phyloP scores from a whole-genome alignment of 768 basidiomycete species.

The Tylopilus balloui region DNA sequence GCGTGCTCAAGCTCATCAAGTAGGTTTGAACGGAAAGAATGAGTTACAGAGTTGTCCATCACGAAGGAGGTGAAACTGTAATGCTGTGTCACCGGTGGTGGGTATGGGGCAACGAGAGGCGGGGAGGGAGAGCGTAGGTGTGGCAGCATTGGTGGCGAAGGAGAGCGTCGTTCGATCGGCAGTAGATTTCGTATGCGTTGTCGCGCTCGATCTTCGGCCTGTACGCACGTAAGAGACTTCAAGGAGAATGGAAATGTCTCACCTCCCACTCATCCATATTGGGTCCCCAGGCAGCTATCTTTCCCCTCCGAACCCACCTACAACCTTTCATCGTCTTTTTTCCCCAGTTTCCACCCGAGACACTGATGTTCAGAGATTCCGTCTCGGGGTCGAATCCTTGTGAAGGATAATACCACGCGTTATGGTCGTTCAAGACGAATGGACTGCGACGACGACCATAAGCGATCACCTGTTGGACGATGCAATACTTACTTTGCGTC shows the following conservation, averaged over 20 bases:
- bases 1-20: conserved; percentile 78
- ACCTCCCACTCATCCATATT: conserved; percentile 86
- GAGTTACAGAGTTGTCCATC: conserved; percentile 78
- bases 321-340: conserved; percentile 71
- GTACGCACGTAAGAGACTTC: conserved; percentile 12
- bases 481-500: conserved; percentile 27
- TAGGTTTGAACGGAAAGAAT: conserved; percentile 75
- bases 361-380: conserved; percentile 45
- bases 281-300: conserved; percentile 81
- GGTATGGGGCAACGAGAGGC: conserved; percentile 72
- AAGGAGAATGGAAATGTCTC: conserved; percentile 3
- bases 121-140: conserved; percentile 79
- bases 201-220: conserved; percentile 81
- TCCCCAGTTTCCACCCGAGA: conserved; percentile 77
- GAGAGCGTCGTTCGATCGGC: conserved; percentile 56
- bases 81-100: conserved; percentile 61
- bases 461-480: conserved; percentile 4
- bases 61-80: conserved; percentile 80
- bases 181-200: conserved; percentile 71
- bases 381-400: conserved; percentile 67
- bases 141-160: conserved; percentile 67
- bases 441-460: conserved; percentile 22
- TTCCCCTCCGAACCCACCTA: conserved; percentile 78
- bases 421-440: conserved; percentile 64
- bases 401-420: conserved; percentile 83